Base-by-base conservation (phyloP, 306 rosid genomes). In the Alnus glutinosa region DNA sequence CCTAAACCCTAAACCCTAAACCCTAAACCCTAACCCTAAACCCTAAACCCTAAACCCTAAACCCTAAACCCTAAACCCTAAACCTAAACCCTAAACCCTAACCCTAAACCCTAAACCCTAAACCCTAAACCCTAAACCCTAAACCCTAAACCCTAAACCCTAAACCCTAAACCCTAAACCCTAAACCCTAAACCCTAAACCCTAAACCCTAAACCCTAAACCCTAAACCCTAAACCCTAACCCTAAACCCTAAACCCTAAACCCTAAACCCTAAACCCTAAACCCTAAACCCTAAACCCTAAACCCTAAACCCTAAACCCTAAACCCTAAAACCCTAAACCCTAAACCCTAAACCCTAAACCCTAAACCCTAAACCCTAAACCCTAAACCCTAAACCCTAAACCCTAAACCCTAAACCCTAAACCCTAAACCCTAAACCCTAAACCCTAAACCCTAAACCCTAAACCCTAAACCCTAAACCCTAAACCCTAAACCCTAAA, bases 81-180 rank as follows among this genome's bases (percentile, higher is more conserved):
- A n/a, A n/a, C n/a, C n/a, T n/a, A n/a, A n/a, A n/a, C 71, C 59
- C 71, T 61, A 62, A 74, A 74, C 64, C 74, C 63, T 34, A 77
- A 32, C 73, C 73, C 75, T 37, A 34, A 73, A 51, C 70, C 70
- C 61, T 75, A 75, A 75, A 75, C 70, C 70, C 70, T 55, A 57
- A 78, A 70, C 70, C 76, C 76, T 70, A 69, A 78, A 78, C 75
- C 76, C 57, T 58, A 69, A 71, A 2, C 61, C n/a, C n/a, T n/a
- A n/a, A n/a, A n/a, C n/a, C n/a, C n/a, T n/a, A n/a, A n/a, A n/a
- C n/a, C 61, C 61, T 71, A 71, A 71, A 48, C 61, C 61, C 48
- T 48, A 50, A 71, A 71, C 59, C 59, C 59, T 71, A 71, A 71
- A 68, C 59, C 59, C 61, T 69, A 69, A 69, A 69, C 30, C 73